phyloP scores from a whole-genome alignment of 768 basidiomycete genomes.

The Boletus fagicola region DNA sequence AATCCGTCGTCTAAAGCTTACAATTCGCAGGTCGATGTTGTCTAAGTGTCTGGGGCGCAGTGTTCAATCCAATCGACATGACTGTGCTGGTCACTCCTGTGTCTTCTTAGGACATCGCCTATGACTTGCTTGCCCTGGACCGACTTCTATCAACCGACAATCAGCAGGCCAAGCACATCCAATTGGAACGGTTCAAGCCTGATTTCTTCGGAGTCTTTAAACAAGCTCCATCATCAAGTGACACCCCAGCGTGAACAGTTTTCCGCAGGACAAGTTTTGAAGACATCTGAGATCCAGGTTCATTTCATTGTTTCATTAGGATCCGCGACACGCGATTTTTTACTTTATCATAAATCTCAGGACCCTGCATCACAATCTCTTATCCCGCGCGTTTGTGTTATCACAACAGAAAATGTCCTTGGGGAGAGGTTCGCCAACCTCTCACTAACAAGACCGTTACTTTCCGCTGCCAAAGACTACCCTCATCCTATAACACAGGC shows the following conservation, averaged over 20 bases:
- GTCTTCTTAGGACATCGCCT: background rate
- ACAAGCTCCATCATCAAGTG: background rate
- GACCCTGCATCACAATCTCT: conserved; percentile 1
- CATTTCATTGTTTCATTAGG: conserved; percentile 9
- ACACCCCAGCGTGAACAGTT: background rate
- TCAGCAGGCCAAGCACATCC: background rate
- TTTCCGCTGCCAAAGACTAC: background rate
- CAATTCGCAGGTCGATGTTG: background rate
- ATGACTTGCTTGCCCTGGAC: background rate
- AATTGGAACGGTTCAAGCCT: background rate
- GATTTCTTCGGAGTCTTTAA: background rate
- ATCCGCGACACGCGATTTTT: conserved; percentile 8
- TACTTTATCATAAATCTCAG: conserved; percentile 8
- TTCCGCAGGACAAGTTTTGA: background rate
- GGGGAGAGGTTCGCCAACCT: background rate
- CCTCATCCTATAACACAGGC: background rate
- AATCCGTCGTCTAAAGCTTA: background rate
- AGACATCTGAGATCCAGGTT: conserved; percentile 16
- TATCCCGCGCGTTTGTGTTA: background rate
- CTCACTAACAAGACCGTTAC: background rate
- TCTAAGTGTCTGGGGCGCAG: background rate
- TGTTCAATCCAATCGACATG: background rate
- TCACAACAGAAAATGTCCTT: background rate
- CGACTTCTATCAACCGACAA: background rate
- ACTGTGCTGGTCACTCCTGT: background rate